Percentiles rank a stretch among this genome's conserved stretches.
phyloP scores from a whole-genome alignment of 805 yeast genomes.

The Myxozyma monticola region DNA sequence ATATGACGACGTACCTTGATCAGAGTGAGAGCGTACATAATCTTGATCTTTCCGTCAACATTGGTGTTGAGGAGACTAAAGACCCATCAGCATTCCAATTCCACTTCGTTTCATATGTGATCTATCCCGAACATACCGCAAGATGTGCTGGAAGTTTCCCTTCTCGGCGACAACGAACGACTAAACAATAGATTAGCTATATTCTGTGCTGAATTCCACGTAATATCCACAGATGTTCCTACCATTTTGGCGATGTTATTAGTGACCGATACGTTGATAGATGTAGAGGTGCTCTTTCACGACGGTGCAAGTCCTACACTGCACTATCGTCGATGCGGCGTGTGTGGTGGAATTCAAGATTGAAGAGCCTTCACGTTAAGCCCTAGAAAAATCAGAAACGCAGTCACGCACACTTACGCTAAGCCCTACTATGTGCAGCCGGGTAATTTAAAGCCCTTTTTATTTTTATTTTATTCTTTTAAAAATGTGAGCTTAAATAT shows the following conservation, averaged over 20 bases:
- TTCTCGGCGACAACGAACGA: slow-evolving; percentile 98
- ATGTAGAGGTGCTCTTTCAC: too few species aligned
- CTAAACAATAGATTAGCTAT: slow-evolving; percentile 42
- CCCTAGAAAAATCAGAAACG: slow-evolving; percentile 7
- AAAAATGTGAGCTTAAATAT: too few species aligned
- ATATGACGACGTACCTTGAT: slow-evolving; percentile 44
- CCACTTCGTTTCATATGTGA: neutral
- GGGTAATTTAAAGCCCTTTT: too few species aligned
- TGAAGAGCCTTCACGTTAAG: neutral
- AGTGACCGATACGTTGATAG: too few species aligned
- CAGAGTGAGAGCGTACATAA: slow-evolving; percentile 99
- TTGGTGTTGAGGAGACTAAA: slow-evolving; percentile 98
- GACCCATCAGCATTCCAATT: slow-evolving; percentile 8
- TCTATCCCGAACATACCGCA: slow-evolving; percentile 72
- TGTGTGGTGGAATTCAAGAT: too few species aligned
- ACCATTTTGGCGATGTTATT: slow-evolving; percentile 18
- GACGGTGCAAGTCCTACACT: too few species aligned
- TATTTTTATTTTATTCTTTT: too few species aligned
- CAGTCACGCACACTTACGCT: slow-evolving; percentile 12
- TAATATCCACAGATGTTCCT: neutral
- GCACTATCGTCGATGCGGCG: too few species aligned
- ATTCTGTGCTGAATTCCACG: neutral
- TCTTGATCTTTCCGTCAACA: slow-evolving; percentile 99
- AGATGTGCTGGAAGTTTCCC: slow-evolving; percentile 99
- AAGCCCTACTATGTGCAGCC: too few species aligned